Conservation (phyloP, 192 early-diverging fungal species). For the Tieghemiomyces parasiticus region DNA sequence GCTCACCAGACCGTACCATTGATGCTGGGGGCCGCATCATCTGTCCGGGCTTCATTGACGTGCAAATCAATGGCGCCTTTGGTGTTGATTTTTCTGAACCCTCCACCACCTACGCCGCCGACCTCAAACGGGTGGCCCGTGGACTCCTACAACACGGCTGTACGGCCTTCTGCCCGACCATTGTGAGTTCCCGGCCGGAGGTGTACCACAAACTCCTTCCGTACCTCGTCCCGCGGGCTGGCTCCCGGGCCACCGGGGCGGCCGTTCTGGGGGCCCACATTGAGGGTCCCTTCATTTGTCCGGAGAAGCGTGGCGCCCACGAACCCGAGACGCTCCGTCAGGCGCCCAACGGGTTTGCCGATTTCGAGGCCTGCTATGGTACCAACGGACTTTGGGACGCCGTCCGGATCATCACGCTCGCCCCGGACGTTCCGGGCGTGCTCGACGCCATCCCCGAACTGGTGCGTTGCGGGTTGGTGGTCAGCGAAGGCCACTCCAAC, state of each 20-base stretch:
- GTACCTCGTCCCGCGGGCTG: constrained; percentile 42
- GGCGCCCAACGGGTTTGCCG: constrained; percentile 34
- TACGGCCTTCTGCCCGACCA: constrained; percentile 68
- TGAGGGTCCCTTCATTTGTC: constrained; percentile 55
- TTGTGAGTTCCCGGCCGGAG: constrained; percentile 54
- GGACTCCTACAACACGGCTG: constrained; percentile 63
- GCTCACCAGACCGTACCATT: constrained; percentile 46
- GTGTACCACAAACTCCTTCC: constrained; percentile 50
- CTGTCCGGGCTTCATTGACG: constrained; percentile 63
- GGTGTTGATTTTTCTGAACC: constrained; percentile 64
- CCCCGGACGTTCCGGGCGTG: constrained; percentile 63
- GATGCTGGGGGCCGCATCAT: constrained; percentile 60
- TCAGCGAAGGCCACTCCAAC: constrained; percentile 53
- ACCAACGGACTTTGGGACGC: constrained; percentile 34
- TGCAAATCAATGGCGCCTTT: constrained; percentile 72
- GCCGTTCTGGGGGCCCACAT: constrained; percentile 54
- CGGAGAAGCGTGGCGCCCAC: constrained; percentile 64
- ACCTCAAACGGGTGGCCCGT: constrained; percentile 50
- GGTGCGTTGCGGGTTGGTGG: constrained; percentile 42
- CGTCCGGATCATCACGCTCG: constrained; percentile 57
- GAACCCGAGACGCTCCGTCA: constrained; percentile 41
- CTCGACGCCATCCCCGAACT: constrained; percentile 46
- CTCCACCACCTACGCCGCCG: constrained; percentile 39
- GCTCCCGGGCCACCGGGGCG: constrained; percentile 42
- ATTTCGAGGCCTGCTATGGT: constrained; percentile 59